Base-by-base conservation (phyloP, 192 early-diverging fungal species). In the Coemansia sp. region DNA sequence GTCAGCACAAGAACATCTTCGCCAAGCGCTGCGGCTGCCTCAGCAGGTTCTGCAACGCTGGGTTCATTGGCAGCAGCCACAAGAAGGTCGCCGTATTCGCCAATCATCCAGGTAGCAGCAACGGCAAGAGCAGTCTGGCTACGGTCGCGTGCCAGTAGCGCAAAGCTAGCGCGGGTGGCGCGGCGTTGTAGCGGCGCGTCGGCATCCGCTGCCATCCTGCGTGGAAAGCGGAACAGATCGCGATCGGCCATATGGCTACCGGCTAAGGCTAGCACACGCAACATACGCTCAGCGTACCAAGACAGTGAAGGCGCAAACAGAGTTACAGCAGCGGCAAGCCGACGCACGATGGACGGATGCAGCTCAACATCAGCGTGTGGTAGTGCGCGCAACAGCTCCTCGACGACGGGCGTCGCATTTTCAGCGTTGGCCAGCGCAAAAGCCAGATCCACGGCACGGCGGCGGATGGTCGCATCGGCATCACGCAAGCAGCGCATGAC, bases 221-320 rank as follows among this genome's bases (percentile, higher is more conserved):
- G 94, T 58, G 98, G 86, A 55, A 97, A 97, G 57, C 93, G 89
- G 72, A 88, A 85, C 56, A 94, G 67, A 34, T 91, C 88, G 66
- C 92, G 91, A 63, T 85, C 85, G 22, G 86, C 82, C n/a, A 92
- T 80, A 81, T 87, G 79, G 56, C 83, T 87, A 38, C 89, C 88
- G 27, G 85, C 88, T 59, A 89, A 70, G 54, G 89, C 86, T 48
- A 98, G 78, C 31, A 98, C 93, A 7, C 96, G 89, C 63, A 92
- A 78, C 51, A 98, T 88, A 3, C 94, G 97, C 65, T 99, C 97
- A 55, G 97, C 85, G 65, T 98, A 95, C 97, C 97, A 99, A 41
- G 94, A 90, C 60, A 90, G 91, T 69, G 94, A 94, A 23, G 96
- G 94, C 47, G 93, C 90, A 70, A 92, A 98, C 69, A 89, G 82